Evolutionary conservation across 257 asterid genomes (phyloP).

Genomic region (Henckelia pumila): DNA sequence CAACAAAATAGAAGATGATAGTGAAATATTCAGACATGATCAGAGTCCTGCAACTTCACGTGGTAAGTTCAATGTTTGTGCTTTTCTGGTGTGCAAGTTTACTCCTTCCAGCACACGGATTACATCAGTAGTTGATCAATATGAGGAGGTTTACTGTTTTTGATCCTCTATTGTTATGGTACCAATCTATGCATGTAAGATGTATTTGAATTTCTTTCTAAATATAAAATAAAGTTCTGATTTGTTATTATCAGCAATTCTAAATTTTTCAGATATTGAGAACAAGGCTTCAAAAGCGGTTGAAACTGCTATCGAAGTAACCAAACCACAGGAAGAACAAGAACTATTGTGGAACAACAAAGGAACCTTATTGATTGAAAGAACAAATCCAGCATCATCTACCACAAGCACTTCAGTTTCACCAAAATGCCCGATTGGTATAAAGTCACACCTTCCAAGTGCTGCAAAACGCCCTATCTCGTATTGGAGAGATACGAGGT

Average conservation of each 20-base stretch:
- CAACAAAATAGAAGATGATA: conserved; percentile 43
- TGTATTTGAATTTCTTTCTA: conserved; percentile 3
- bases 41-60: too few species aligned
- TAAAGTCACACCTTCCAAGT: conserved; percentile 53
- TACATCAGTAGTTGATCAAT: background rate
- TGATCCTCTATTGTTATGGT: background rate
- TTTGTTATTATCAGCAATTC: conserved; percentile 24
- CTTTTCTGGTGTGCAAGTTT: conserved; percentile 17
- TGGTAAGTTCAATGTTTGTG: conserved; percentile 30
- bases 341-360: conserved; percentile 35
- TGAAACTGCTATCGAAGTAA: conserved; percentile 30
- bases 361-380: conserved; percentile 31
- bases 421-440: conserved; percentile 36
- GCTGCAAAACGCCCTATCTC: conserved; percentile 82
- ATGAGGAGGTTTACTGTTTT: background rate
- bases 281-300: conserved; percentile 34
- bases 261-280: conserved; percentile 38
- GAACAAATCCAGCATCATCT: conserved; percentile 43
- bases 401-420: conserved; percentile 37
- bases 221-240: conserved; percentile 20
- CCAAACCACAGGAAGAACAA: conserved; percentile 32
- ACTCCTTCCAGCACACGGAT: conserved; percentile 19
- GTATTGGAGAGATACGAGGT: conserved; percentile 91
- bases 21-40: conserved; percentile 39
- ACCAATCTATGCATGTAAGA: background rate